Conservation (phyloP, 768 basidiomycete genomes). For the Lactarius hatsudake region DNA sequence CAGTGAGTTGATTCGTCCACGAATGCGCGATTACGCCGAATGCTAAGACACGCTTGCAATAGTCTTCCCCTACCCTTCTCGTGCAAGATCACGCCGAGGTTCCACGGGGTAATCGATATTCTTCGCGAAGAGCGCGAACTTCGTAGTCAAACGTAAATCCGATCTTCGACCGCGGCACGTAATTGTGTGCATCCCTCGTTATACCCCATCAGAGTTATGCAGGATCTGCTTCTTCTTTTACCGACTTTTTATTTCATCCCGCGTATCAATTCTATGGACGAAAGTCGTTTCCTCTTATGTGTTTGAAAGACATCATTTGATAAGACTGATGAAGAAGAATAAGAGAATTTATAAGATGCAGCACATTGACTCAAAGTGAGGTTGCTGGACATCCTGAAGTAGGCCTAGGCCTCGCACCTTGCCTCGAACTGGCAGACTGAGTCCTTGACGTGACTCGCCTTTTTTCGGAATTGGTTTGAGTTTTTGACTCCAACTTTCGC, state of each 20-base stretch:
- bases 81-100: slow-evolving; percentile 28
- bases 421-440: no score
- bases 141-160: slow-evolving; percentile 2
- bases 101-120: slow-evolving; percentile 22
- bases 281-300: not conserved
- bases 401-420: no score
- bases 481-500: not conserved
- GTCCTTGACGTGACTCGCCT: no score
- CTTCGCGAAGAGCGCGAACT: slow-evolving; percentile 23
- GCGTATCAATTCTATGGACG: slow-evolving; percentile 2
- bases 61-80: slow-evolving; percentile 28
- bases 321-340: no score
- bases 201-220: not conserved
- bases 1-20: slow-evolving; percentile 22
- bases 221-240: not conserved
- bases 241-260: not conserved
- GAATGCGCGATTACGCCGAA: not conserved
- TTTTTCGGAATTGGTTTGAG: not conserved
- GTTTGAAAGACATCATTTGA: not conserved
- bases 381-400: not conserved
- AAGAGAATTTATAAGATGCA: no score
- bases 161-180: not conserved
- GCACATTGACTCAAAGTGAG: not conserved
- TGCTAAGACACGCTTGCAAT: not conserved
- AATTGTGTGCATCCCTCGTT: not conserved